These are phyloP conservation scores for Mycena venus DNA, from an alignment of 768 basidiomycete species.

Conservation along the genomic window DNA sequence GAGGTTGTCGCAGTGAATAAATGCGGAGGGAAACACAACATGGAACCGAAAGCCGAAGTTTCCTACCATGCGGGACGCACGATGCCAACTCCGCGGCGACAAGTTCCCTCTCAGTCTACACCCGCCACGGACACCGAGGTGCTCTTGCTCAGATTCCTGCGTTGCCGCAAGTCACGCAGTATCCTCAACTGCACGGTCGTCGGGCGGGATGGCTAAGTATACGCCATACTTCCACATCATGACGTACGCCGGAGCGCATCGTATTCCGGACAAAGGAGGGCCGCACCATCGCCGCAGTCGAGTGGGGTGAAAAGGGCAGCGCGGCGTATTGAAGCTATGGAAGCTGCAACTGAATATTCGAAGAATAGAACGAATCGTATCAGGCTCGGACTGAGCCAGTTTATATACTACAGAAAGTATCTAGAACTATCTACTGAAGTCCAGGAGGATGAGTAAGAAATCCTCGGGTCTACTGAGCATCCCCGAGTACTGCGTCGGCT, in stretches of 20 bases:
- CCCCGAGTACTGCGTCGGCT: not conserved
- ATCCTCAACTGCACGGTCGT: not conserved
- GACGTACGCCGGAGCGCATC: not conserved
- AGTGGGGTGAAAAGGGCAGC: not conserved
- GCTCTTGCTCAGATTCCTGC: not conserved
- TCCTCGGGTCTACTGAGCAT: not conserved
- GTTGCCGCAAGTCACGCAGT: not conserved
- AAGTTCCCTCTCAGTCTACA: not conserved
- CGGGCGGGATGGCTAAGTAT: not conserved
- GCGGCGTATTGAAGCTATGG: not conserved
- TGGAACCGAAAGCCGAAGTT: not conserved
- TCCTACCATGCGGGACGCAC: not conserved
- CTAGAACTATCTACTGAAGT: not conserved
- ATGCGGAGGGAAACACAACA: not conserved
- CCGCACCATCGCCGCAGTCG: not conserved
- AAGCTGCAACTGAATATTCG: too few species aligned
- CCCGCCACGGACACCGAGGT: not conserved
- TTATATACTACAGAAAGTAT: too few species aligned
- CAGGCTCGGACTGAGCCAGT: too few species aligned
- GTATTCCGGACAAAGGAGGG: not conserved
- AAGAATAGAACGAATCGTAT: too few species aligned
- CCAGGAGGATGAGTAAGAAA: not conserved
- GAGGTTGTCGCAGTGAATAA: too few species aligned
- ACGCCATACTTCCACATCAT: not conserved
- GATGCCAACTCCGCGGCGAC: not conserved